Evolutionary conservation across 768 basidiomycete genomes (phyloP).

Genomic region (Pleurotus citrinopileatus): DNA sequence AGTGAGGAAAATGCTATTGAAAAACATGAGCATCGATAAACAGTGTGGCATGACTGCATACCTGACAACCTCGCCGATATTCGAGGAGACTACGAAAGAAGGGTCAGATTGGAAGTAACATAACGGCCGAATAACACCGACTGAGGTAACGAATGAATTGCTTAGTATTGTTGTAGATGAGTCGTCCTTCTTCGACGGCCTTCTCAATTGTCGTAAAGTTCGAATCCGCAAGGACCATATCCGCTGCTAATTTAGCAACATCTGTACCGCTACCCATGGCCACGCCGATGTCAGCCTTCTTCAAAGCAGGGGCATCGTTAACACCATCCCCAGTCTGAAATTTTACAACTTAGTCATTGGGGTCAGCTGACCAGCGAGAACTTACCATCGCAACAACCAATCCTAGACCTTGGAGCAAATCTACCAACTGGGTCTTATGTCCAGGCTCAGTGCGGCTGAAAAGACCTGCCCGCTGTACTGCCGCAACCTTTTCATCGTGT

Average conservation of each 20-base stretch:
- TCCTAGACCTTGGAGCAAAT: constrained; percentile 87
- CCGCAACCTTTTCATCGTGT: constrained; percentile 77
- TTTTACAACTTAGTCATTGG: not conserved
- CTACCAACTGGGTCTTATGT: constrained; percentile 94
- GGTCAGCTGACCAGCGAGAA: constrained; percentile 8
- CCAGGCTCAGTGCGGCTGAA: constrained; percentile 94
- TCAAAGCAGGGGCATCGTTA: constrained; percentile 95
- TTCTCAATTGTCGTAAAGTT: constrained; percentile 97
- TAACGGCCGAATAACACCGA: constrained; percentile 32
- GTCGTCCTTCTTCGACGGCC: constrained; percentile 95
- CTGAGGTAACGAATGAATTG: constrained; percentile 99
- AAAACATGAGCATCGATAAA: constrained; percentile 13
- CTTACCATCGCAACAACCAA: constrained; percentile 93
- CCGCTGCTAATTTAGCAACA: constrained; percentile 95
- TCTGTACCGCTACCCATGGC: constrained; percentile 99
- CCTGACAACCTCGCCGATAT: constrained; percentile 96
- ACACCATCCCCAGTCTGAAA: constrained; percentile 92
- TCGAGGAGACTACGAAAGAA: constrained; percentile 69
- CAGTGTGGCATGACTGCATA: constrained; percentile 19
- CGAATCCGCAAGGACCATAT: constrained; percentile 96
- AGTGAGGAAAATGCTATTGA: constrained; percentile 84
- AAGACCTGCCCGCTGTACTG: constrained; percentile 84
- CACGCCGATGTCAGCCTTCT: constrained; percentile 96
- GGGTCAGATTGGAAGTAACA: constrained; percentile 2
- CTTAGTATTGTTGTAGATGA: constrained; percentile 99